phyloP scores from a whole-genome alignment of 1,284 basidiomycete species.

The Naganishia sp. region DNA sequence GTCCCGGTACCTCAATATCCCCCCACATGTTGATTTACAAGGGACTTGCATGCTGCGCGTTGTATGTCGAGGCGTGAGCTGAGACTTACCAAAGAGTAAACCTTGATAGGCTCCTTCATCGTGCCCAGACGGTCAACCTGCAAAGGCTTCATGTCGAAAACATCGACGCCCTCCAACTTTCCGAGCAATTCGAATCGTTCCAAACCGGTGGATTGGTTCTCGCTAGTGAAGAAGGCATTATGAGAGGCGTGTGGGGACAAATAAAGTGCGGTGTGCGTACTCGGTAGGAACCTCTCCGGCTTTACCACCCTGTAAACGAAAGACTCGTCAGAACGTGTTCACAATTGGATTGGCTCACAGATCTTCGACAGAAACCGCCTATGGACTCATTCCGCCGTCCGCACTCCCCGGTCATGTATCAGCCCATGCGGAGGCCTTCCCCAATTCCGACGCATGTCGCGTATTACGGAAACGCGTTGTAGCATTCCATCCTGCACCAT shows the following conservation, averaged over 20 bases:
- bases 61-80: too few relatives aligned
- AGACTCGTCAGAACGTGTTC: not conserved
- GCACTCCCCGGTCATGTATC: not conserved
- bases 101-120: slow-evolving; percentile 79
- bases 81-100: slow-evolving; percentile 77
- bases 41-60: too few relatives aligned
- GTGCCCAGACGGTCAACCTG: slow-evolving; percentile 86
- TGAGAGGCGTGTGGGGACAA: not conserved
- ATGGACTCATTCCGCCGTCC: not conserved
- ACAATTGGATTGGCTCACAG: not conserved
- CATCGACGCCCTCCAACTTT: slow-evolving; percentile 80
- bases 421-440: not conserved
- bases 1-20: not conserved
- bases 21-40: too few relatives aligned
- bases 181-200: slow-evolving; percentile 92
- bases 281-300: slow-evolving; percentile 52
- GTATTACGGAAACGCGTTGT: not conserved
- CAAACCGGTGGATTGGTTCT: slow-evolving; percentile 91
- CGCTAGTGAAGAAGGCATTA: slow-evolving; percentile 46
- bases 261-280: slow-evolving; percentile 39
- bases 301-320: slow-evolving; percentile 40
- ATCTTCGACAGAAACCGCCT: not conserved
- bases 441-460: not conserved
- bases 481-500: not conserved
- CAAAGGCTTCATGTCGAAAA: slow-evolving; percentile 87